A percentile compares a stretch with the other conserved stretches of the same genome.
Conservation (phyloP, 2,329 filamentous ascomycete species). For the Xylaria digitata region DNA sequence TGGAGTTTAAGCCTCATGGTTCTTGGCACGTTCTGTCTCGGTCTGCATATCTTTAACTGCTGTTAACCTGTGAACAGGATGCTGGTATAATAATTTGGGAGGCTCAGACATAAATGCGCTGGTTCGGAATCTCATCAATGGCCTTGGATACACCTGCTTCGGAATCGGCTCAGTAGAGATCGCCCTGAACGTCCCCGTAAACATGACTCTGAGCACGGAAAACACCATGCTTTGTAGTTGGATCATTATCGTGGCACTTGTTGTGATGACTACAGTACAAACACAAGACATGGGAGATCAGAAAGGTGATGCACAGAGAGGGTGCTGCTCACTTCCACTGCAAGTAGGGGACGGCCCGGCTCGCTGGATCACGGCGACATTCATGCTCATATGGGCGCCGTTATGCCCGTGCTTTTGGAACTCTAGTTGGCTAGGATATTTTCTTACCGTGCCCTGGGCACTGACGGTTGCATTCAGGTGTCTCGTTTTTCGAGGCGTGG, state of each 20-base stretch:
- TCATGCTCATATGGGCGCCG: not conserved
- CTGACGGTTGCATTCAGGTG: slow-evolving; percentile 10
- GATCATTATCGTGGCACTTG: slow-evolving; percentile 29
- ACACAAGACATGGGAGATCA: slow-evolving; percentile 41
- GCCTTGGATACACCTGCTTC: slow-evolving; percentile 21
- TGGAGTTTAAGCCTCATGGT: no score
- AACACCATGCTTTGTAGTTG: slow-evolving; percentile 20
- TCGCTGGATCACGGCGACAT: slow-evolving; percentile 11
- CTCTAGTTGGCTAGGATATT: slow-evolving; percentile 10
- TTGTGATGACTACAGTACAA: slow-evolving; percentile 41
- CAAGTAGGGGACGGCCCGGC: slow-evolving; percentile 34
- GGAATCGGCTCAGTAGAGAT: slow-evolving; percentile 18
- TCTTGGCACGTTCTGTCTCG: no score
- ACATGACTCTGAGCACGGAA: not conserved
- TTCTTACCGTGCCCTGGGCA: not conserved
- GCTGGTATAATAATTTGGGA: slow-evolving; percentile 40
- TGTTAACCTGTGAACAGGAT: slow-evolving; percentile 9
- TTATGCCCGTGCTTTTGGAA: slow-evolving; percentile 22
- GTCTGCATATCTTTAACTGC: no score
- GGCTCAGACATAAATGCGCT: slow-evolving; percentile 21
- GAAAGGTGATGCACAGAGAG: slow-evolving; percentile 37
- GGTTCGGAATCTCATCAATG: slow-evolving; percentile 31
- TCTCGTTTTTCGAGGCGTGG: not conserved
- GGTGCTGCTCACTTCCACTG: slow-evolving; percentile 36
- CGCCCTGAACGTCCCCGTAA: not conserved